phyloP scores from a whole-genome alignment of 2,329 filamentous ascomycete species.

The Chaetothyriales sp. region DNA sequence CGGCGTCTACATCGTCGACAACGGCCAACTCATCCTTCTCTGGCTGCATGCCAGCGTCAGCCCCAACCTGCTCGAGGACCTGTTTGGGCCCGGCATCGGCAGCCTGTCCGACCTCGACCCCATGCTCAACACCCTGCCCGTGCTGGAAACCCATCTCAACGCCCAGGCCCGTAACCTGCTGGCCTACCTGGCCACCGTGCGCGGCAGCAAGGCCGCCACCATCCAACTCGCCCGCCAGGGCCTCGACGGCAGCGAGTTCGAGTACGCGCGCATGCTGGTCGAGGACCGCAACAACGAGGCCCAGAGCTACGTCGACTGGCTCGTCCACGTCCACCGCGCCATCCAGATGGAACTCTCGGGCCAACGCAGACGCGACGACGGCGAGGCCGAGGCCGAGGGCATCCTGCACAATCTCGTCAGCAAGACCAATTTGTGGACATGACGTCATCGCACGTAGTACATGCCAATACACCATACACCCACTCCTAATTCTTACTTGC shows the following conservation, averaged over 20 bases:
- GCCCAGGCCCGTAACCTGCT: slow-evolving; percentile 89
- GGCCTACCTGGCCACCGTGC: slow-evolving; percentile 65
- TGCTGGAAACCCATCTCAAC: slow-evolving; percentile 83
- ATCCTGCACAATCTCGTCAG: slow-evolving; percentile 33
- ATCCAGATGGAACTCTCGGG: slow-evolving; percentile 69
- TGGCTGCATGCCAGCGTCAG: slow-evolving; percentile 91
- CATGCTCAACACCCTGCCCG: slow-evolving; percentile 63
- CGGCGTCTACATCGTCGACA: slow-evolving; percentile 87
- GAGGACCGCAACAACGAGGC: slow-evolving; percentile 97
- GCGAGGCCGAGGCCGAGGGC: slow-evolving; percentile 24
- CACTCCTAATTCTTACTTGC: too few species aligned
- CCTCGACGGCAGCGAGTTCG: slow-evolving; percentile 86
- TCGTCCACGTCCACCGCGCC: slow-evolving; percentile 84
- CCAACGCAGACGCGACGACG: slow-evolving; percentile 35
- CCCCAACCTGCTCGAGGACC: slow-evolving; percentile 75
- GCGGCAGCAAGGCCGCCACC: slow-evolving; percentile 76
- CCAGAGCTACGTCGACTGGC: slow-evolving; percentile 95
- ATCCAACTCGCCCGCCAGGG: slow-evolving; percentile 86
- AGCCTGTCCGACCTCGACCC: slow-evolving; percentile 66
- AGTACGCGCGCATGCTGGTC: slow-evolving; percentile 80
- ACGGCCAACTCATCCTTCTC: slow-evolving; percentile 78
- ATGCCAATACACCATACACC: neutral
- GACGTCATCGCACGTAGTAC: neutral
- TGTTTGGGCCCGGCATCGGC: slow-evolving; percentile 67
- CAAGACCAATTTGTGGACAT: slow-evolving; percentile 33